A percentile compares a stretch with the other conserved stretches of the same genome.
phyloP scores from a whole-genome alignment of 306 rosid genomes.

The Medicago truncatula region DNA sequence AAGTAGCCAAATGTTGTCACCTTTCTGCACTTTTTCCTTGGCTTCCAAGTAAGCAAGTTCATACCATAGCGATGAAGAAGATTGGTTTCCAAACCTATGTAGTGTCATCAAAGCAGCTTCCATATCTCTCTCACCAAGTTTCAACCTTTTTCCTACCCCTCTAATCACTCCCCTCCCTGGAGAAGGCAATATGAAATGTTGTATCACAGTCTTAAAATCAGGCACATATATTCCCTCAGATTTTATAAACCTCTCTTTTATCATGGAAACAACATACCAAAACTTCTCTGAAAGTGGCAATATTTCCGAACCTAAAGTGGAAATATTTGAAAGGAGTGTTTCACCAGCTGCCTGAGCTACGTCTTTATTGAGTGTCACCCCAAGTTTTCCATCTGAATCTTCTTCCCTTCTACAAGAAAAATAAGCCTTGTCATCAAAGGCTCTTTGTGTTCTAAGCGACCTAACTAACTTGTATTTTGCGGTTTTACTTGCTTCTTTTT shows the following conservation, averaged over 20 bases:
- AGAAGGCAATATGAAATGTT: constrained; percentile 76
- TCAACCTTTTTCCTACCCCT: constrained; percentile 71
- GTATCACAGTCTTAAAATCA: constrained; percentile 67
- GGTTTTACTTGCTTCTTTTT: constrained; percentile 43
- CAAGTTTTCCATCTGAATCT: constrained; percentile 72
- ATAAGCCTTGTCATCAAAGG: constrained; percentile 75
- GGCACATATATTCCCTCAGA: constrained; percentile 54
- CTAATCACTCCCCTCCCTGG: constrained; percentile 66
- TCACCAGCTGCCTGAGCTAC: constrained; percentile 66
- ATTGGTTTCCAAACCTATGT: constrained; percentile 85
- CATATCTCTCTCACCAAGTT: constrained; percentile 64
- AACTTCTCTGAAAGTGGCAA: constrained; percentile 65
- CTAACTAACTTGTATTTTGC: constrained; percentile 60
- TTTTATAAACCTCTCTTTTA: constrained; percentile 47
- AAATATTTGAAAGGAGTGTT: constrained; percentile 56
- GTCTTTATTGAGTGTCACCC: constrained; percentile 64
- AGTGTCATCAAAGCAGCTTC: constrained; percentile 83
- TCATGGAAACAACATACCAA: constrained; percentile 41
- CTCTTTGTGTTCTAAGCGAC: constrained; percentile 64
- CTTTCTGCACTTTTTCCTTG: constrained; percentile 60
- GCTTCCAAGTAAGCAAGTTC: constrained; percentile 90
- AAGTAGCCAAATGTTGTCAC: constrained; percentile 68
- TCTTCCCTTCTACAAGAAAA: constrained; percentile 72
- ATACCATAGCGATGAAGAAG: constrained; percentile 81
- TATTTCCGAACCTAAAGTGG: constrained; percentile 57